These are phyloP conservation scores for Dimargaris xerosporica DNA, from an alignment of 192 early-diverging fungal species.

Conservation along the genomic window DNA sequence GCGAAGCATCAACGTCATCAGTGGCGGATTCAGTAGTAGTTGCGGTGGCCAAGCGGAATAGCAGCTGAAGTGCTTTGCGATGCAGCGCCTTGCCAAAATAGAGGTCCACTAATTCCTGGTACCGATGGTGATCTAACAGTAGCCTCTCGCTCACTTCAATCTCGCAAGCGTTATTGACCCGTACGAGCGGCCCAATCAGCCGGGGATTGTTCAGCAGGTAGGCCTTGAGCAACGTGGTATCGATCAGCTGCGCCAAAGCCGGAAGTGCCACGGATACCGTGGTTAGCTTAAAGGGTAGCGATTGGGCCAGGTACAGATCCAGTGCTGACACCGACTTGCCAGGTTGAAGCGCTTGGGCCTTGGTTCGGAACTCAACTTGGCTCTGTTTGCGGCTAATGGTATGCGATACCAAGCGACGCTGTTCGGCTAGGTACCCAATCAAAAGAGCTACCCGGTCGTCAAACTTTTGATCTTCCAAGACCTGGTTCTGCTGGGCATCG, in stretches of 20 bases:
- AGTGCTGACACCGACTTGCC: constrained; percentile 13
- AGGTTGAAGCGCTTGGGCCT: constrained; percentile 15
- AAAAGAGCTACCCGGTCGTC: constrained; percentile 29
- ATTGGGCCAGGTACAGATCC: constrained; percentile 13
- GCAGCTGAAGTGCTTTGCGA: constrained; percentile 73
- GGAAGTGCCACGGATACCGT: constrained; percentile 25
- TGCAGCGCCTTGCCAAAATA: constrained; percentile 84
- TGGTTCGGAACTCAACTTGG: constrained; percentile 23
- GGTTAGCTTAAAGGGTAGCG: constrained; percentile 24
- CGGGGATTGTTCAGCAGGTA: constrained; percentile 76
- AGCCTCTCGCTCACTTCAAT: constrained; percentile 67
- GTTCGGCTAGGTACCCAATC: constrained; percentile 78
- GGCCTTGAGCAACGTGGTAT: constrained; percentile 80
- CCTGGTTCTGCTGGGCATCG: constrained; percentile 14
- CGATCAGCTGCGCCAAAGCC: constrained; percentile 52
- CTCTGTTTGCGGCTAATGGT: constrained; percentile 22
- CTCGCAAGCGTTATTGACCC: constrained; percentile 78
- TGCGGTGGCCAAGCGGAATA: constrained; percentile 35
- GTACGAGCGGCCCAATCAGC: constrained; percentile 79
- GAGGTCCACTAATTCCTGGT: constrained; percentile 79
- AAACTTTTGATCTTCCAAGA: constrained; percentile 20
- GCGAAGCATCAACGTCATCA: neutral
- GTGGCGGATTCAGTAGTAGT: too few relatives aligned
- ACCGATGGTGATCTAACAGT: constrained; percentile 62
- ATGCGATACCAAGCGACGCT: constrained; percentile 58